Conservation (phyloP, 2,329 filamentous ascomycete species). For the Colletotrichum lini region DNA sequence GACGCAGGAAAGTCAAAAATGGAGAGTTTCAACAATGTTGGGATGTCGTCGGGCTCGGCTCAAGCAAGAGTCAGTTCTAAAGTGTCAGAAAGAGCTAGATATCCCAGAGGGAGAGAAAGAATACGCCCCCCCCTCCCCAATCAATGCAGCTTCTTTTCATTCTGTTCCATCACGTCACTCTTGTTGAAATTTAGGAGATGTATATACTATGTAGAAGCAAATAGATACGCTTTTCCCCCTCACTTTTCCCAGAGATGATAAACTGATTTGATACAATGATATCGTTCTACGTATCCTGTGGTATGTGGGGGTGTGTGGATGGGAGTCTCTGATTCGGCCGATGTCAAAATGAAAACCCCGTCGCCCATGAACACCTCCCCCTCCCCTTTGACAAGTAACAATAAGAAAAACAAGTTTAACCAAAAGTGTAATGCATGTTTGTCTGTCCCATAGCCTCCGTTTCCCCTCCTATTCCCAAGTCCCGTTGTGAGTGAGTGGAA, state of each 20-base stretch:
- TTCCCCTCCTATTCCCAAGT: not conserved
- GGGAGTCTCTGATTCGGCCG: slow-evolving; percentile 32
- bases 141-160: no score
- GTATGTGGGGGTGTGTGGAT: not conserved
- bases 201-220: no score
- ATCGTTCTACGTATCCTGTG: slow-evolving; percentile 38
- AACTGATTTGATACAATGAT: slow-evolving; percentile 34
- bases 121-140: no score
- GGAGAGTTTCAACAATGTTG: slow-evolving; percentile 6
- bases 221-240: no score
- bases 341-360: not conserved
- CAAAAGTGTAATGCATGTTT: slow-evolving; percentile 17
- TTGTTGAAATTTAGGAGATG: no score
- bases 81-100: not conserved
- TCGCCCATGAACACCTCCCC: slow-evolving; percentile 13
- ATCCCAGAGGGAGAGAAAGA: no score
- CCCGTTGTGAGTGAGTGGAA: slow-evolving; percentile 1
- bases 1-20: slow-evolving; percentile 8
- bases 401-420: not conserved
- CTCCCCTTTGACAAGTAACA: not conserved
- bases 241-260: no score
- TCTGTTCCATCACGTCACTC: no score
- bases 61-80: slow-evolving; percentile 1
- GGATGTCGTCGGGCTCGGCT: not conserved
- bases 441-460: slow-evolving; percentile 6